Evolutionary conservation across 2,329 filamentous ascomycete species (phyloP).

Genomic region (Laburnicola sp.): DNA sequence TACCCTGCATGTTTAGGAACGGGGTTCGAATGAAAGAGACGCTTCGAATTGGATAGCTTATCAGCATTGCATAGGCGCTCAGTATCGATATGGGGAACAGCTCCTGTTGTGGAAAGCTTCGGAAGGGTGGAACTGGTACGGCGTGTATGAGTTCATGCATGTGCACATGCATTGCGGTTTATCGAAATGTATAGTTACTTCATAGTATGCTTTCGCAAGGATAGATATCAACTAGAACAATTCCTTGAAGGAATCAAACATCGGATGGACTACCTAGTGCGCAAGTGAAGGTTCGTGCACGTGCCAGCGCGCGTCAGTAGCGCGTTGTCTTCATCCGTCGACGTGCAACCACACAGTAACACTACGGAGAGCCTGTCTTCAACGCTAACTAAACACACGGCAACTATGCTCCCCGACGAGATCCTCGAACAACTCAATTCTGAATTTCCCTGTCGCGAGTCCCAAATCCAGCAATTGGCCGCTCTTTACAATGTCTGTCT

Average conservation of each 20-base stretch:
- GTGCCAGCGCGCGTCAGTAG: slow-evolving; percentile 13
- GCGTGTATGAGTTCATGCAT: too few relatives aligned
- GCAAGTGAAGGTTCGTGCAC: slow-evolving; percentile 3
- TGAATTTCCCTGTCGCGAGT: slow-evolving; percentile 50
- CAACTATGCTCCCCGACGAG: slow-evolving; percentile 45
- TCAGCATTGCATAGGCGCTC: slow-evolving; percentile 8
- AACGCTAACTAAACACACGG: neutral
- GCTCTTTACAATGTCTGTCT: slow-evolving; percentile 50
- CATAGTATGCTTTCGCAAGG: neutral
- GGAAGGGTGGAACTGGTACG: too few relatives aligned
- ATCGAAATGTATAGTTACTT: neutral
- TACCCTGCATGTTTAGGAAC: slow-evolving; percentile 37
- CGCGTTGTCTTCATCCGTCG: slow-evolving; percentile 1
- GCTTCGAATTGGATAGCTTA: slow-evolving; percentile 10
- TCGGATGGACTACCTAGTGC: neutral
- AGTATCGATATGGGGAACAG: neutral
- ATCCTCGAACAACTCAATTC: slow-evolving; percentile 40
- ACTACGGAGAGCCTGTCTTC: neutral
- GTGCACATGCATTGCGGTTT: too few relatives aligned
- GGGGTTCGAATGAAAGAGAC: neutral
- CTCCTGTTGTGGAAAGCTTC: too few relatives aligned
- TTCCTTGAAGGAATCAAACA: neutral
- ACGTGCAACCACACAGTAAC: neutral
- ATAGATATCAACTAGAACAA: neutral
- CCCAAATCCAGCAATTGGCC: slow-evolving; percentile 52